Evolutionary conservation across 495 filamentous ascomycete species (phyloP).

Genomic region (Penicillium malachiteum): DNA sequence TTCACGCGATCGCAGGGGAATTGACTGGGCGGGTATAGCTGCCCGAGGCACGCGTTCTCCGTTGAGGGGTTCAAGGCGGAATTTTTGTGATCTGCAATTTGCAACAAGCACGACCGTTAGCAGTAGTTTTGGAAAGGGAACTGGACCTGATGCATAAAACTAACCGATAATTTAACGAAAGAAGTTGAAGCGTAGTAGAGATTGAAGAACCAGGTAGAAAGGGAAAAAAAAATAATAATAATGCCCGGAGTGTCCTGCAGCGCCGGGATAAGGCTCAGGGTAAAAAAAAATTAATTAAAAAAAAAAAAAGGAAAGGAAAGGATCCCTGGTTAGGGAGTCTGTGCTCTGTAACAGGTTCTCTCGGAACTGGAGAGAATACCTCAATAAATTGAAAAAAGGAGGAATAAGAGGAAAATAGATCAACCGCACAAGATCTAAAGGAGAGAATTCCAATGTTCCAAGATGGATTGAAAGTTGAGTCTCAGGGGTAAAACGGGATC

Average conservation of each 20-base stretch:
- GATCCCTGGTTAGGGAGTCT: constrained; percentile 14
- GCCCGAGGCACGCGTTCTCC: constrained; percentile 1
- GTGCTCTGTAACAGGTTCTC: constrained; percentile 4
- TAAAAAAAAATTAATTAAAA: constrained; percentile 11
- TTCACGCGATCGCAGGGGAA: constrained; percentile 9
- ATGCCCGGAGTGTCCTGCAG: constrained; percentile 42
- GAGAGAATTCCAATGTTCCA: constrained; percentile 6
- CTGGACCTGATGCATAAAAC: constrained; percentile 16
- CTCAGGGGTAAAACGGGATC: constrained; percentile 6
- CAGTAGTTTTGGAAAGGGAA: constrained; percentile 11
- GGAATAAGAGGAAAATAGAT: not conserved
- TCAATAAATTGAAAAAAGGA: not conserved
- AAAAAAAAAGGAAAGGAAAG: constrained; percentile 14
- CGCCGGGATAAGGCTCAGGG: constrained; percentile 25
- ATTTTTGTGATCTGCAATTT: constrained; percentile 3
- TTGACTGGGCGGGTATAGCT: not conserved
- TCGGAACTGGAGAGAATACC: too few species aligned
- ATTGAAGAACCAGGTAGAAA: constrained; percentile 8
- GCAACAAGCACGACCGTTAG: constrained; percentile 17
- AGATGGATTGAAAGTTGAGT: not conserved
- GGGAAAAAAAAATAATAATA: too few species aligned
- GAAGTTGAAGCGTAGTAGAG: constrained; percentile 11
- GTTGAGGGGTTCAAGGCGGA: not conserved
- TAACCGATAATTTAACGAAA: constrained; percentile 13
- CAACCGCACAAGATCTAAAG: constrained; percentile 4